Evolutionary conservation across 805 yeast species (phyloP), one percentile per base, ranked within the genome.

Genomic region (Cyberlindnera bimundalis): DNA sequence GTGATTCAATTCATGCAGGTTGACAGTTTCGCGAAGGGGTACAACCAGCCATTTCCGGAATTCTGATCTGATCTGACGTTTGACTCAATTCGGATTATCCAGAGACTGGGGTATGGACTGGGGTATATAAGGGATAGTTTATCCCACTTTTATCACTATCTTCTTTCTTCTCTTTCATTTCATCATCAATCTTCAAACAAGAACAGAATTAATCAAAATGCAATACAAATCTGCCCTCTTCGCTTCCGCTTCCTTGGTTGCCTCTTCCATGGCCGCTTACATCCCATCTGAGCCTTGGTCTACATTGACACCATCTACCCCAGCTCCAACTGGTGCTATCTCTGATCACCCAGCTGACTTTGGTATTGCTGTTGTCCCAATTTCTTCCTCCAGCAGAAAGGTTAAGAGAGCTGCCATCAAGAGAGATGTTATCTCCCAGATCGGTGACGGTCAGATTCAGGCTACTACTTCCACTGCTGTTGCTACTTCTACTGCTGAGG

Each of bases 201-300:
- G 12, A 29, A 10, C 33, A 3, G n/a, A 12, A 27, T 24, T 27
- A 11, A 13, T 7, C 18, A 43, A 20, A 56, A 68, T 67, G 73
- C 72, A 66, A 62, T 66, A 63, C 66, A 68, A 53, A 45, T 50
- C 69, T 15, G 43, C 67, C 37, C 39, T 47, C 25, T 40, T 47
- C 17, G 65, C 65, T 46, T 61, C 71, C 42, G 59, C 73, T 38
- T 62, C 77, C 50, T 60, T 78, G 36, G 70, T 73, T 42, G 63
- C 76, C 20, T 44, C 71, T 15, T 69, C 81, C 27, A 41, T 73
- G 42, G 84, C 84, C 39, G 87, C 86, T 42, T 73, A 73, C 53
- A 77, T 79, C 51, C 85, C 86, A 48, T 62, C 79, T 42, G 81
- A 63, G 40, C 66, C 68, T 46, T 68, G 73, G 73, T 47, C 66